Conservation (phyloP, 2,329 filamentous ascomycete genomes). For the Ophiostoma sp. region DNA sequence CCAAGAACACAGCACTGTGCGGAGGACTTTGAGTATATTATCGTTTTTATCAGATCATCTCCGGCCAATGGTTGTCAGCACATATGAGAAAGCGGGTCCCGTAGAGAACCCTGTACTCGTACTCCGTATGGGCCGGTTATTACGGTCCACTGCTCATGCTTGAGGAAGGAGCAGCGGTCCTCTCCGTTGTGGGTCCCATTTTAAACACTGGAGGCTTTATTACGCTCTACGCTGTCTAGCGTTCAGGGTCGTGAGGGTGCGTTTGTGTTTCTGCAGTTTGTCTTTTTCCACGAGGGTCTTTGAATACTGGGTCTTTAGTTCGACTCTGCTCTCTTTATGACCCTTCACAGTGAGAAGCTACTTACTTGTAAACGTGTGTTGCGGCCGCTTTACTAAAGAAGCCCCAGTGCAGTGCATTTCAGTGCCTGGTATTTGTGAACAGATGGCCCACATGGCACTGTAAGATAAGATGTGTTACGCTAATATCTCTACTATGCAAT, state of each 20-base stretch:
- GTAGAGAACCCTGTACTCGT: not conserved
- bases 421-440: not conserved
- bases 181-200: not conserved
- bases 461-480: not conserved
- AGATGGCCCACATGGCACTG: not conserved
- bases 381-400: not conserved
- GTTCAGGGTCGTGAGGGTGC: not conserved
- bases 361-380: not conserved
- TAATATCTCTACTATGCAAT: not conserved
- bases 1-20: not conserved
- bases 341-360: not conserved
- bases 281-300: slow-evolving; percentile 8
- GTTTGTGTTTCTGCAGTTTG: not conserved
- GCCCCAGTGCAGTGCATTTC: too few species aligned
- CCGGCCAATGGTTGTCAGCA: slow-evolving; percentile 18
- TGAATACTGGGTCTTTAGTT: not conserved
- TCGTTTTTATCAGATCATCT: slow-evolving; percentile 29
- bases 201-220: slow-evolving; percentile 4
- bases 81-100: not conserved
- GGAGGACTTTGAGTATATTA: not conserved
- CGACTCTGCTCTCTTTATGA: not conserved
- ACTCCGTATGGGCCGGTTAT: not conserved
- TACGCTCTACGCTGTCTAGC: not conserved
- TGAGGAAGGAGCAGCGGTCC: not conserved
- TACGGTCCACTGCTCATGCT: not conserved